A percentile compares a stretch with the other conserved stretches of the same genome.
Evolutionary conservation across 192 early-diverging fungal genomes (phyloP).

Genomic region (Coemansia sp.): DNA sequence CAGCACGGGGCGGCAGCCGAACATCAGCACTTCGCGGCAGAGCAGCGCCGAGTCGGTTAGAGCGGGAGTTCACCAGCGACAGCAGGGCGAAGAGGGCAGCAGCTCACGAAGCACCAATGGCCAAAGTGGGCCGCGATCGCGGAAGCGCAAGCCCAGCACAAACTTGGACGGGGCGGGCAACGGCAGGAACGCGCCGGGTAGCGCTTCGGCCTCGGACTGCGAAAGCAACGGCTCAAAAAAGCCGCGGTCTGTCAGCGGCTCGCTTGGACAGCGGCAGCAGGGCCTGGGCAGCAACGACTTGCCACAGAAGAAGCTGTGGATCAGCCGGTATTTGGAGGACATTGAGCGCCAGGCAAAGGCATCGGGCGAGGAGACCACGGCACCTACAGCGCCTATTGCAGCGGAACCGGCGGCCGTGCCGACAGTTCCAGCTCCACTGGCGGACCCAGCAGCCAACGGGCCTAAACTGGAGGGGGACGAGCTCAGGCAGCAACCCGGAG

Average conservation of each 20-base stretch:
- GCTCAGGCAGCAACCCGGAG: no score
- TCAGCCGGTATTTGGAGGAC: constrained; percentile 40
- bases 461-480: background rate
- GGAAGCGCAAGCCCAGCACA: constrained; percentile 30
- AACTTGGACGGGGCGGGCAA: background rate
- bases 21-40: constrained; percentile 5
- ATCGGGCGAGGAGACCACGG: background rate
- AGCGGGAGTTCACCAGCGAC: background rate
- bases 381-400: no score
- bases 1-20: background rate
- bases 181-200: background rate
- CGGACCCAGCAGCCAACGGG: background rate
- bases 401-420: background rate
- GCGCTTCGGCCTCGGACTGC: background rate
- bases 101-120: background rate
- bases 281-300: constrained; percentile 2
- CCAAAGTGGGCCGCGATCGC: constrained; percentile 1
- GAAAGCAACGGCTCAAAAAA: constrained; percentile 13
- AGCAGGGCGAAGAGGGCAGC: constrained; percentile 3
- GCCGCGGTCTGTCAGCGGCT: constrained; percentile 10
- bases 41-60: constrained; percentile 9
- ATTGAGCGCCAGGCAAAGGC: background rate
- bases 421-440: background rate
- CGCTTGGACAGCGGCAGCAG: background rate
- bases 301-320: constrained; percentile 50